These are phyloP conservation scores for Apiotrichum laibachii DNA, from an alignment of 1,284 basidiomycete genomes.

Conservation along the genomic window DNA sequence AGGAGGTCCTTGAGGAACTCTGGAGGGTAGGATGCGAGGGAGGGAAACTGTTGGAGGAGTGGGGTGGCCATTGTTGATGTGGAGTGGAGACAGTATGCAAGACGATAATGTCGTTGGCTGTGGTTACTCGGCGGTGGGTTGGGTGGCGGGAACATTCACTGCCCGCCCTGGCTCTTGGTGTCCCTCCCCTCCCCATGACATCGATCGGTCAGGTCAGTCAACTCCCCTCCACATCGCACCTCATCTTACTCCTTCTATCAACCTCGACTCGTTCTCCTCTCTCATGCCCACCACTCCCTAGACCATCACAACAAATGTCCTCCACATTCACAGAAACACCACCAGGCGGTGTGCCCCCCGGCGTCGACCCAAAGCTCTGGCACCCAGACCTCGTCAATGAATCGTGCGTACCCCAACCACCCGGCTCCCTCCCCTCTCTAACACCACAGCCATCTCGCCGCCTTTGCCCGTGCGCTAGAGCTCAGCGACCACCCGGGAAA, in stretches of 20 bases:
- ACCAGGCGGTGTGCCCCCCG: slow-evolving; percentile 9
- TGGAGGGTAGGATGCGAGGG: slow-evolving; percentile 41
- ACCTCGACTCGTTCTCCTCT: not conserved
- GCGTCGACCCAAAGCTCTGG: slow-evolving; percentile 37
- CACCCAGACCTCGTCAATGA: slow-evolving; percentile 66
- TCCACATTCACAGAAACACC: not conserved
- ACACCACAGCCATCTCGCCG: slow-evolving; percentile 41
- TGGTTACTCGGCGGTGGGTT: not conserved
- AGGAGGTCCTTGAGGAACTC: slow-evolving; percentile 75
- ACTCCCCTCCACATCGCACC: too few species aligned
- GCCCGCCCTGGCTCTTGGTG: too few species aligned
- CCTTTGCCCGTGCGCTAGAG: slow-evolving; percentile 47
- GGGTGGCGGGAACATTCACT: not conserved
- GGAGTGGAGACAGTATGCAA: not conserved
- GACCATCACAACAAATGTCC: not conserved
- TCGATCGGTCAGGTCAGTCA: too few species aligned
- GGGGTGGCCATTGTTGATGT: slow-evolving; percentile 41
- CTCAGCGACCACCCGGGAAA: slow-evolving; percentile 33
- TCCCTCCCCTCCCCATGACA: too few species aligned
- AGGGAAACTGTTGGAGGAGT: slow-evolving; percentile 47
- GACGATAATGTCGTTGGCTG: not conserved
- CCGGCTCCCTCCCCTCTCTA: not conserved
- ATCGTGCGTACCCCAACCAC: slow-evolving; percentile 54
- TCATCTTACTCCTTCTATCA: not conserved
- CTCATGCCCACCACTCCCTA: not conserved